Evolutionary conservation across 2,329 filamentous ascomycete genomes (phyloP).

Genomic region (Colletotrichum sp.): DNA sequence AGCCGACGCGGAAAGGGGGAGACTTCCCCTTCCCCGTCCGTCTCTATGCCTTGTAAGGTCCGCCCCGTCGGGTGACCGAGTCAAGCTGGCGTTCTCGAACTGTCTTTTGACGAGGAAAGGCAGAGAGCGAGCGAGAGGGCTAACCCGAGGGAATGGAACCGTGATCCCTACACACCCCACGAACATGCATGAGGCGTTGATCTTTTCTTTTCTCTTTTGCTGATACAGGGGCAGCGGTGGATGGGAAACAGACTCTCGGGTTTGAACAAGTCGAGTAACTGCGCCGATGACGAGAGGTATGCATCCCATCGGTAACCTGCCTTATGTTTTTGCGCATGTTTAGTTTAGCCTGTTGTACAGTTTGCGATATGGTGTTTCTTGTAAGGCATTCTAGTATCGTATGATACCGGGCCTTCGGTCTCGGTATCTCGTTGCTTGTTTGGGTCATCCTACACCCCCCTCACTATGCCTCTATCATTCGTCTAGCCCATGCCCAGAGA

Average conservation of each 20-base stretch:
- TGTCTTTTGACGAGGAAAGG: not conserved
- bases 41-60: not conserved
- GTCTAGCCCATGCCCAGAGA: not conserved
- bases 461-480: not conserved
- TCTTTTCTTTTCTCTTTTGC: not conserved
- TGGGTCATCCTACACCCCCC: not conserved
- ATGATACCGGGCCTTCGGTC: not conserved
- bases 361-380: not conserved
- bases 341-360: not conserved
- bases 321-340: not conserved
- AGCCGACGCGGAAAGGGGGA: not conserved
- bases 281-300: not conserved
- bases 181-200: not conserved
- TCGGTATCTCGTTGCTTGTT: not conserved
- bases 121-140: not conserved
- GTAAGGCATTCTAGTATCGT: not conserved
- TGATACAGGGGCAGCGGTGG: not conserved
- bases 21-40: not conserved
- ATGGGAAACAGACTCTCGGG: not conserved
- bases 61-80: not conserved
- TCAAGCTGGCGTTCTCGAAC: not conserved
- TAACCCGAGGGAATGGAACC: not conserved
- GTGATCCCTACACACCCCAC: not conserved
- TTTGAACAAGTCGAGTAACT: not conserved
- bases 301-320: not conserved